A percentile compares a stretch with the other conserved stretches of the same genome.
These are phyloP conservation scores for Apiospora aurea DNA, from an alignment of 2,329 filamentous ascomycete genomes.

Conservation along the genomic window DNA sequence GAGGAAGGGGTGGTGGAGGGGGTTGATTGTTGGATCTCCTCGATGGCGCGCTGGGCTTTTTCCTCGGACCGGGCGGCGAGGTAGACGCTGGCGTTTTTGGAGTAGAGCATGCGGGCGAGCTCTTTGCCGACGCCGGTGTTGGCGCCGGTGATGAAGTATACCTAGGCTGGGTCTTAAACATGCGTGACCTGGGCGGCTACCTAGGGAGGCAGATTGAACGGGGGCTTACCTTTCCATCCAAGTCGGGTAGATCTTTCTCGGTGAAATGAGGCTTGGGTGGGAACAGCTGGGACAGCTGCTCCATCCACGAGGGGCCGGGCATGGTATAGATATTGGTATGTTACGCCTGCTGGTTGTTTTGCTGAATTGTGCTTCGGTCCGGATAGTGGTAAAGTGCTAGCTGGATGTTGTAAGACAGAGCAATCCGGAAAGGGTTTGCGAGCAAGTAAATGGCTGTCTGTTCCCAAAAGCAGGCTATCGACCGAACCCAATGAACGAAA, in stretches of 20 bases:
- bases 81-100: slow-evolving; percentile 52
- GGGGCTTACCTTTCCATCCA: slow-evolving; percentile 28
- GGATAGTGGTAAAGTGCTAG: neutral
- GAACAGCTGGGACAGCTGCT: neutral
- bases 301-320: neutral
- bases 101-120: slow-evolving; percentile 48
- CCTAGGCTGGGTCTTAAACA: slow-evolving; percentile 12
- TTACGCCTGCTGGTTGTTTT: neutral
- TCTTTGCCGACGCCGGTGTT: slow-evolving; percentile 48
- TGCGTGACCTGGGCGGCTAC: fast-evolving
- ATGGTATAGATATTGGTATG: neutral
- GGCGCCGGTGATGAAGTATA: slow-evolving; percentile 33
- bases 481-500: neutral
- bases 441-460: neutral
- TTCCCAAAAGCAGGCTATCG: neutral
- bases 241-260: slow-evolving; percentile 32
- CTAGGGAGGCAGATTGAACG: too few species aligned
- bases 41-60: slow-evolving; percentile 48
- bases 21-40: slow-evolving; percentile 44
- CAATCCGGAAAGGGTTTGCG: neutral
- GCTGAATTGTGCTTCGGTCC: neutral
- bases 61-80: slow-evolving; percentile 48
- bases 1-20: slow-evolving; percentile 34
- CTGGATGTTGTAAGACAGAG: neutral
- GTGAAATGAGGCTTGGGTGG: slow-evolving; percentile 28